Evolutionary conservation across 345 rosid species (phyloP).

Genomic region (Conringia planisiliqua): DNA sequence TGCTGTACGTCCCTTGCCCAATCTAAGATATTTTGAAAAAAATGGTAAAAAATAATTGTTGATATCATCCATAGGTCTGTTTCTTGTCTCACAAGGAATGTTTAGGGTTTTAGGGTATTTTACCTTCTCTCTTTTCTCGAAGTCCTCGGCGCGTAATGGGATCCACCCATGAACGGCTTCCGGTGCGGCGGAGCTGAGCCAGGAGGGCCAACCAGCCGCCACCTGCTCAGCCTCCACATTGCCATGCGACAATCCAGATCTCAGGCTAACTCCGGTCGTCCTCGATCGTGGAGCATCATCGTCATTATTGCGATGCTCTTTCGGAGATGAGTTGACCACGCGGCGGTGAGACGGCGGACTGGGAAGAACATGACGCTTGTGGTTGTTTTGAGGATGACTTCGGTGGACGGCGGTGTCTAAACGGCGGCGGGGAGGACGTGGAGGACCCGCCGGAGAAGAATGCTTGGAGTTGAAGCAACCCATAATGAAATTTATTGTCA

Average conservation of each 20-base stretch:
- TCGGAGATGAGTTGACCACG: slow-evolving; percentile 22
- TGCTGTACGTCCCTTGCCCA: slow-evolving; percentile 90
- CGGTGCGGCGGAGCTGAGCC: slow-evolving; percentile 67
- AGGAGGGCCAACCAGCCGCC: slow-evolving; percentile 79
- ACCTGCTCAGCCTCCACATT: slow-evolving; percentile 57
- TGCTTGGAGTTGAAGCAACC: slow-evolving; percentile 72
- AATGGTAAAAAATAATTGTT: not conserved
- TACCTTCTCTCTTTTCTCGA: slow-evolving; percentile 80
- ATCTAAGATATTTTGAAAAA: slow-evolving; percentile 32
- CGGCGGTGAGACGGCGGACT: slow-evolving; percentile 29
- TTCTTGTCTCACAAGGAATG: slow-evolving; percentile 16
- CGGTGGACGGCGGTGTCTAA: not conserved
- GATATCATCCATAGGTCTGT: not conserved
- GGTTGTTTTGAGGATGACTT: slow-evolving; percentile 29
- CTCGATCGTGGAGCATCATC: slow-evolving; percentile 32
- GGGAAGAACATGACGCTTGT: slow-evolving; percentile 23
- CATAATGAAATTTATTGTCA: slow-evolving; percentile 36
- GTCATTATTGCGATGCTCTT: slow-evolving; percentile 32
- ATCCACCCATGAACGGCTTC: slow-evolving; percentile 77
- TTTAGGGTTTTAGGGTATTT: not conserved
- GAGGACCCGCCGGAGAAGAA: slow-evolving; percentile 35
- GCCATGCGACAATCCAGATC: slow-evolving; percentile 44
- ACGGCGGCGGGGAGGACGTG: slow-evolving; percentile 19
- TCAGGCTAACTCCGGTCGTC: slow-evolving; percentile 40
- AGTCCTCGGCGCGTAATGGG: slow-evolving; percentile 64